phyloP scores from a whole-genome alignment of 2,329 filamentous ascomycete species.

The Aspergillus floridensis region DNA sequence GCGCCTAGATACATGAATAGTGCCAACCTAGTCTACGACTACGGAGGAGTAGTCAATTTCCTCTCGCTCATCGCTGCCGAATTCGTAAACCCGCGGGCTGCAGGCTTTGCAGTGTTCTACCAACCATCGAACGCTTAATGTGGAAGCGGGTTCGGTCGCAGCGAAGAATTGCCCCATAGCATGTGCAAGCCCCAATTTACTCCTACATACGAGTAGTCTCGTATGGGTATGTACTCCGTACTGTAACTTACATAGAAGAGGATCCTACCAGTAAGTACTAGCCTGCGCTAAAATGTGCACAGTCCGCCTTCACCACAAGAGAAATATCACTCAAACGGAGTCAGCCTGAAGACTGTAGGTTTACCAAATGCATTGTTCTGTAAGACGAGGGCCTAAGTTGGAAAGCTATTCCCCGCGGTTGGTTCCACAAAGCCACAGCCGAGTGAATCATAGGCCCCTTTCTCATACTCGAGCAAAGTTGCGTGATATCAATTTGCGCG shows the following conservation, averaged over 20 bases:
- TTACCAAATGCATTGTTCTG: background rate
- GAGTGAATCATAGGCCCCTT: background rate
- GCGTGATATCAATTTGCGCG: background rate
- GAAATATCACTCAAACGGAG: background rate
- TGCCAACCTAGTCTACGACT: background rate
- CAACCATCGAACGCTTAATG: constrained; percentile 10
- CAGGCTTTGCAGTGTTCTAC: background rate
- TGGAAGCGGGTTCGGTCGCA: background rate
- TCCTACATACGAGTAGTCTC: too few relatives aligned
- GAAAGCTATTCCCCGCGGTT: background rate
- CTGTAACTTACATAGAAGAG: background rate
- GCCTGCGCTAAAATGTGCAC: constrained; percentile 13
- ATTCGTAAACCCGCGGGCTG: constrained; percentile 10
- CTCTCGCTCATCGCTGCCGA: constrained; percentile 4
- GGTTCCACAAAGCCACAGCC: background rate
- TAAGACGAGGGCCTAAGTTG: background rate
- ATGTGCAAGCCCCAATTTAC: background rate
- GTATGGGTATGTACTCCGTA: background rate
- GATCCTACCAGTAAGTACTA: constrained; percentile 3
- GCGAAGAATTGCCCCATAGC: constrained; percentile 8
- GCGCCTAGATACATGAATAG: too few relatives aligned
- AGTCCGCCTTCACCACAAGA: constrained; percentile 14
- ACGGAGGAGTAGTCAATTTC: background rate
- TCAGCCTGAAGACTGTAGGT: constrained; percentile 1
- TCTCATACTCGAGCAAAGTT: background rate